These are phyloP conservation scores for Paralagenidium karlingii DNA, from an alignment of 352 stramenopile genomes.

Conservation along the genomic window DNA sequence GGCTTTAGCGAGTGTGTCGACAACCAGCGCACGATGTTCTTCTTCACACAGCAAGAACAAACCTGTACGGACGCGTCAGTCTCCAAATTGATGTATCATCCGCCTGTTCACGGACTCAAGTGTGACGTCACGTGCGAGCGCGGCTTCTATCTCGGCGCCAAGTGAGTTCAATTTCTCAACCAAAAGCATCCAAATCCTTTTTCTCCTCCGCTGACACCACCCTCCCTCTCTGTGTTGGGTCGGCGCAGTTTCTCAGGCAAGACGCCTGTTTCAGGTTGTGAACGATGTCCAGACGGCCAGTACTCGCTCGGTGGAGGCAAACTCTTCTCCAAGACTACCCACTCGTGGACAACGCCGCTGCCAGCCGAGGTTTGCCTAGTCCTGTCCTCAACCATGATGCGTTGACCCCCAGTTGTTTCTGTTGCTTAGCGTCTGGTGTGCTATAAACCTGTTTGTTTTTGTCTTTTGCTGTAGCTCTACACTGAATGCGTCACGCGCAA, in stretches of 20 bases:
- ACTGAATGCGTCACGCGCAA: slow-evolving; percentile 66
- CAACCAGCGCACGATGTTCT: slow-evolving; percentile 59
- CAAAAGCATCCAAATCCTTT: no score
- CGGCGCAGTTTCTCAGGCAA: slow-evolving; percentile 32
- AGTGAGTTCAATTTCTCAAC: slow-evolving; percentile 37
- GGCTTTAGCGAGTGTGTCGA: slow-evolving; percentile 76
- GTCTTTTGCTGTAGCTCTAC: slow-evolving; percentile 19
- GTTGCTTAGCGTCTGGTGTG: neutral
- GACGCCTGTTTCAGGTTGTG: slow-evolving; percentile 52
- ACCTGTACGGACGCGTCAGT: slow-evolving; percentile 30
- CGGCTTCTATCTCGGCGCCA: slow-evolving; percentile 60
- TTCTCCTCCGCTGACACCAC: neutral
- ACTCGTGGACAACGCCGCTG: slow-evolving; percentile 45
- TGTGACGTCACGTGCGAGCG: slow-evolving; percentile 62
- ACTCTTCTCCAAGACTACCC: slow-evolving; percentile 55
- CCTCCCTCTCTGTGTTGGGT: neutral
- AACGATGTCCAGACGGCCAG: slow-evolving; percentile 49
- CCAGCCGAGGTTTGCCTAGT: slow-evolving; percentile 30
- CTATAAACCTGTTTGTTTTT: neutral
- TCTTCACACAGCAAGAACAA: slow-evolving; percentile 33
- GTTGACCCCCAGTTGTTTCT: neutral
- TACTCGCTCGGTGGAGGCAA: slow-evolving; percentile 69
- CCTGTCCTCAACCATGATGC: neutral
- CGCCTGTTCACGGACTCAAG: slow-evolving; percentile 45
- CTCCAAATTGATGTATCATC: slow-evolving; percentile 1